Conservation (phyloP, 352 stramenopile genomes). For the Globisporangium cederbergense region DNA sequence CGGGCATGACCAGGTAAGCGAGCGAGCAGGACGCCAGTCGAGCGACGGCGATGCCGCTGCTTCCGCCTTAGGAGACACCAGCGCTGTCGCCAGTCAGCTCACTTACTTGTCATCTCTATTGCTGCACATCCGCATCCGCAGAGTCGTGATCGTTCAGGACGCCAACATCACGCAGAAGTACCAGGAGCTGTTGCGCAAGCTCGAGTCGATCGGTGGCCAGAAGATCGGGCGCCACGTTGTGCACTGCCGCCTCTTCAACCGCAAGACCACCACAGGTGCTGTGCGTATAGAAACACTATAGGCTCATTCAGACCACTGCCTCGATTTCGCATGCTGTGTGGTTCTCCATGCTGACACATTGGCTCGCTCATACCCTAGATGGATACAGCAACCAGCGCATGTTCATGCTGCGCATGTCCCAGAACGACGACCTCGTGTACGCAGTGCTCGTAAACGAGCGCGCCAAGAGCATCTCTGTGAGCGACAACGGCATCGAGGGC, state of each 20-base stretch:
- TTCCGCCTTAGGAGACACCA: neutral
- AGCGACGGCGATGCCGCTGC: neutral
- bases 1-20: constrained; percentile 68
- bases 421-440: constrained; percentile 86
- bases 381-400: constrained; percentile 86
- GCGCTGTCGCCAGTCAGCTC: neutral
- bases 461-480: constrained; percentile 42
- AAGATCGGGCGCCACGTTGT: constrained; percentile 79
- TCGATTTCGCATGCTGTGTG: neutral
- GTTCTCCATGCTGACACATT: neutral
- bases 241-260: constrained; percentile 85
- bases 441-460: constrained; percentile 81
- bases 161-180: constrained; percentile 83
- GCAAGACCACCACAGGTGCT: constrained; percentile 69
- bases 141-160: constrained; percentile 80
- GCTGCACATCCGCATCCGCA: constrained; percentile 13
- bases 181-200: constrained; percentile 82
- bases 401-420: constrained; percentile 88
- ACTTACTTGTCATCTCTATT: neutral
- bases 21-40: neutral
- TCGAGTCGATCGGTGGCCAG: constrained; percentile 76
- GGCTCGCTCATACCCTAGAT: constrained; percentile 28
- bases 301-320: too few relatives aligned
- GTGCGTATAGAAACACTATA: neutral
- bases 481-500: constrained; percentile 75